Conservation (phyloP, 179 eudicot genomes). For the Nepenthes alata region DNA sequence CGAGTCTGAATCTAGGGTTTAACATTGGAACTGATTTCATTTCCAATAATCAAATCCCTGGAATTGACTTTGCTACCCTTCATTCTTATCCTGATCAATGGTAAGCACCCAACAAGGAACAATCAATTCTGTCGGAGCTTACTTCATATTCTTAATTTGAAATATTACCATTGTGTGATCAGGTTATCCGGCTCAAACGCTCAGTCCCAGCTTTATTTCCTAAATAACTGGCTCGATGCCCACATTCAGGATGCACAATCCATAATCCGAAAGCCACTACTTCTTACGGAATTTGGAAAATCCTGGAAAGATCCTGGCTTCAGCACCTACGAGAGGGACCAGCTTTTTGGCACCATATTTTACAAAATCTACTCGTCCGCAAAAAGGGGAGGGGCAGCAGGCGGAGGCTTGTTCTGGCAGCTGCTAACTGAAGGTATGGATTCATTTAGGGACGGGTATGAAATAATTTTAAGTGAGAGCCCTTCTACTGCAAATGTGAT, state of each 20-base stretch:
- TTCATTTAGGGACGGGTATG: conserved; percentile 66
- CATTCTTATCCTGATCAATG: conserved; percentile 87
- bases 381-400: conserved; percentile 63
- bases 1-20: conserved; percentile 37
- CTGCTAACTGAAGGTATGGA: conserved; percentile 58
- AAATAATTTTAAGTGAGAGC: conserved; percentile 39
- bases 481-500: conserved; percentile 58
- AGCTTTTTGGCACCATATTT: conserved; percentile 37
- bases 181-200: conserved; percentile 59
- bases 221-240: conserved; percentile 54
- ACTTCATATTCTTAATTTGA: neutral
- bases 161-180: neutral
- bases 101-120: conserved; percentile 21
- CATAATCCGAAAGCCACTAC: conserved; percentile 61
- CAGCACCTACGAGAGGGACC: conserved; percentile 45
- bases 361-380: conserved; percentile 55
- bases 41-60: conserved; percentile 51
- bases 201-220: conserved; percentile 43
- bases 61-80: conserved; percentile 75
- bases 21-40: conserved; percentile 79
- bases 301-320: conserved; percentile 58
- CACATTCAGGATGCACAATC: conserved; percentile 57
- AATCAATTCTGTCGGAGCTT: neutral
- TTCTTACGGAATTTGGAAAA: conserved; percentile 78
- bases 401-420: conserved; percentile 87